A percentile compares a stretch with the other conserved stretches of the same genome.
Evolutionary conservation across 495 filamentous ascomycete species (phyloP).

Genomic region (Xylaria palmicola): DNA sequence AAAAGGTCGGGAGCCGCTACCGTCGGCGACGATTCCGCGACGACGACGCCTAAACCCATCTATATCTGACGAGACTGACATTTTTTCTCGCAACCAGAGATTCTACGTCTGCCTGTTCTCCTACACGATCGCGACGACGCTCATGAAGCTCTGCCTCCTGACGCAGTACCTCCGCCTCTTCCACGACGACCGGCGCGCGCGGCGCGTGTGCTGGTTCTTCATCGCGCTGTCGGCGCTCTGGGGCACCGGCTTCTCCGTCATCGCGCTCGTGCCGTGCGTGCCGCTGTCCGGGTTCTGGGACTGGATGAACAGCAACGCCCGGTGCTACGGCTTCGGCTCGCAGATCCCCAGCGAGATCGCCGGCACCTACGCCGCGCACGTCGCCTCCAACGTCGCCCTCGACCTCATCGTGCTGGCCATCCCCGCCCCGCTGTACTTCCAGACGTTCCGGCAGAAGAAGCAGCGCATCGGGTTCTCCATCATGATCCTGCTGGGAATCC

Average conservation of each 20-base stretch:
- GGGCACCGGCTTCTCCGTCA: constrained; percentile 28
- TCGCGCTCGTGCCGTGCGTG: constrained; percentile 29
- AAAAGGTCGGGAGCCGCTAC: constrained; percentile 28
- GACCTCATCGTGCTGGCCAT: constrained; percentile 30
- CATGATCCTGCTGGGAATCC: constrained; percentile 25
- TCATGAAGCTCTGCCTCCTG: constrained; percentile 30
- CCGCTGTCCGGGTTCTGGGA: constrained; percentile 32
- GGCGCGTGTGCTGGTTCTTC: constrained; percentile 24
- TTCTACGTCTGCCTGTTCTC: constrained; percentile 28
- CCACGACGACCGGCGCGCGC: constrained; percentile 8
- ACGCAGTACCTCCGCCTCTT: constrained; percentile 33
- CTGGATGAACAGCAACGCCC: constrained; percentile 7
- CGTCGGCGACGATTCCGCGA: background rate
- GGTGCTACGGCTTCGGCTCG: constrained; percentile 34
- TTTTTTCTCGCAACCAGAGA: constrained; percentile 10
- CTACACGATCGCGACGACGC: constrained; percentile 29
- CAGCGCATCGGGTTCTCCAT: constrained; percentile 27
- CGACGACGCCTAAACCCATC: background rate
- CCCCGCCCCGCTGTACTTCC: constrained; percentile 29
- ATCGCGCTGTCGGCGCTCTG: constrained; percentile 23
- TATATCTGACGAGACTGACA: background rate
- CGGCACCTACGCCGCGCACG: constrained; percentile 26
- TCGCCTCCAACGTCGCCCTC: constrained; percentile 25
- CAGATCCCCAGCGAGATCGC: constrained; percentile 19
- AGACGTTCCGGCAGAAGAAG: constrained; percentile 21